A percentile compares a stretch with the other conserved stretches of the same genome.
Conservation (phyloP, 345 rosid genomes). For the rapeseed (Brassica napus) region DNA sequence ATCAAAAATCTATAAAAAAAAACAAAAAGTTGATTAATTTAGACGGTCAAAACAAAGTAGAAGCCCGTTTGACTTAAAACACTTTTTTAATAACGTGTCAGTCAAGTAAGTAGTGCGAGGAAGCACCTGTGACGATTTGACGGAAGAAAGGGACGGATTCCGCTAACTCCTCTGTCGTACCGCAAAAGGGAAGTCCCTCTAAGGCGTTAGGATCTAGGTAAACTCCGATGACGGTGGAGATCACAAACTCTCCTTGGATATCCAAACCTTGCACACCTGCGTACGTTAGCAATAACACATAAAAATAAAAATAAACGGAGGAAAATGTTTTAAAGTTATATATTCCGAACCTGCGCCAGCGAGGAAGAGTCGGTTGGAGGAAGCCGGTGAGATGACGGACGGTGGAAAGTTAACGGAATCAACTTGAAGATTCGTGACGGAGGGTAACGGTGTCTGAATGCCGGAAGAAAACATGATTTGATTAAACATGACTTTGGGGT, state of each 20-base stretch:
- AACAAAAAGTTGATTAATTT: neutral
- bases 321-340: neutral
- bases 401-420: constrained; percentile 59
- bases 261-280: constrained; percentile 82
- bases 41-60: neutral
- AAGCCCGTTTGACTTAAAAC: neutral
- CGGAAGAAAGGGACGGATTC: constrained; percentile 72
- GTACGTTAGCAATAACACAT: constrained; percentile 2
- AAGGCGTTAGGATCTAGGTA: constrained; percentile 65
- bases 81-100: neutral
- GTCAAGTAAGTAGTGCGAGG: neutral
- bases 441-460: constrained; percentile 16
- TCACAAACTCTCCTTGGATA: constrained; percentile 66
- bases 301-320: neutral
- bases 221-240: constrained; percentile 80
- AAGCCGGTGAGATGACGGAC: constrained; percentile 65
- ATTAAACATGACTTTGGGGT: constrained; percentile 13
- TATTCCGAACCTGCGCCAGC: constrained; percentile 68
- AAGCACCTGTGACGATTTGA: constrained; percentile 74
- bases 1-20: neutral
- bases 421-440: constrained; percentile 45
- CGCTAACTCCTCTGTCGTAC: constrained; percentile 47
- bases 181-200: constrained; percentile 41
- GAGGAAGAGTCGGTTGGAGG: constrained; percentile 62
- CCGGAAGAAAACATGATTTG: constrained; percentile 21